A percentile compares a stretch with the other conserved stretches of the same genome.
Evolutionary conservation across 2,329 filamentous ascomycete species (phyloP).

Genomic region (Tolypocladium inflatum): DNA sequence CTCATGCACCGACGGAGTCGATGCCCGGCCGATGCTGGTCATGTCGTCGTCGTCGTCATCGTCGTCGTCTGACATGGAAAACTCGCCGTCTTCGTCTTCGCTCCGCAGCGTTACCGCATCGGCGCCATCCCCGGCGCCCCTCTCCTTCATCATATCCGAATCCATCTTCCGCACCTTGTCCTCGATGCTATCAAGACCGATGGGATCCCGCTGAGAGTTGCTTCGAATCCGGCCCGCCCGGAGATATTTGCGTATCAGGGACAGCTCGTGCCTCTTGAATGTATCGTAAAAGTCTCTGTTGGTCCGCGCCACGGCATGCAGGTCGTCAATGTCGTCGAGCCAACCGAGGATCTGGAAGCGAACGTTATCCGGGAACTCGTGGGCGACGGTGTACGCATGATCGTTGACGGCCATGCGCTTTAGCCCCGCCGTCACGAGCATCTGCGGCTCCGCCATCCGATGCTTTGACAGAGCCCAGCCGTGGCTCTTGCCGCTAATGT

Average conservation of each 20-base stretch:
- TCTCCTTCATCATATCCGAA: conserved; percentile 18
- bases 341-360: conserved; percentile 29
- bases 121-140: conserved; percentile 12
- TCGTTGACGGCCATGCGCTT: conserved; percentile 22
- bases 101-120: conserved; percentile 20
- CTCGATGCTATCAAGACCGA: conserved; percentile 15
- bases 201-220: background rate
- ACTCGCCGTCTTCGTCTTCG: conserved; percentile 16
- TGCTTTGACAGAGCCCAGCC: conserved; percentile 40
- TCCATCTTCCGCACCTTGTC: conserved; percentile 23
- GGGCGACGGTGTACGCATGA: conserved; percentile 19
- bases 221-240: conserved; percentile 14
- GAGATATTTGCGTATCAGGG: conserved; percentile 25
- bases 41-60: conserved; percentile 7
- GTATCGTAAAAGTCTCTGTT: conserved; percentile 33
- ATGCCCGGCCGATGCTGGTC: conserved; percentile 7
- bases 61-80: conserved; percentile 1
- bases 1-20: conserved; percentile 3
- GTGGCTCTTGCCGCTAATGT: conserved; percentile 36
- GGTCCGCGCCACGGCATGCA: conserved; percentile 31
- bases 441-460: conserved; percentile 23
- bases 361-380: conserved; percentile 25
- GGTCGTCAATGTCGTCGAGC: conserved; percentile 29
- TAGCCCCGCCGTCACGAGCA: conserved; percentile 16
- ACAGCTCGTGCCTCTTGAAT: conserved; percentile 34